These are phyloP conservation scores for Saccharomycopsis capsularis DNA, from an alignment of 805 yeast species.

Conservation along the genomic window DNA sequence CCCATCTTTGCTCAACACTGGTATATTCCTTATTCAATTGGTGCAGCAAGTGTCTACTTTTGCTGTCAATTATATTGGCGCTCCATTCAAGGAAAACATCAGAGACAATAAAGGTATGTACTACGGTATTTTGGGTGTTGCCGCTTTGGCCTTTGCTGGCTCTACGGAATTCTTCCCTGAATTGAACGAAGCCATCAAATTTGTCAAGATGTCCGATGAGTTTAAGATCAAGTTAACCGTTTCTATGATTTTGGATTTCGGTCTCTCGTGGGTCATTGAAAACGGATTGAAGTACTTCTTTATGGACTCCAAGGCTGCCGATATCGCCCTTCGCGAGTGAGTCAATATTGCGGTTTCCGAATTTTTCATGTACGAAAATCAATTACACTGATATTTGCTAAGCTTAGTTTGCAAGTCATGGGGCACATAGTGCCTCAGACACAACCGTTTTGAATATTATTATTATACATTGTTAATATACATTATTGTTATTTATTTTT, in stretches of 20 bases:
- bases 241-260: constrained; percentile 69
- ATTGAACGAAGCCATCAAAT: constrained; percentile 82
- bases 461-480: too few species aligned
- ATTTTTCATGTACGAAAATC: too few species aligned
- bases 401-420: too few species aligned
- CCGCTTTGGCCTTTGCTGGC: constrained; percentile 80
- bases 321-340: constrained; percentile 50
- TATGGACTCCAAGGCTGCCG: constrained; percentile 88
- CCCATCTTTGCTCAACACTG: constrained; percentile 92
- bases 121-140: constrained; percentile 88
- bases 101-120: constrained; percentile 93
- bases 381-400: too few species aligned
- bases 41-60: constrained; percentile 97
- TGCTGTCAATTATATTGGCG: constrained; percentile 96
- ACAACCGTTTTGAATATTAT: too few species aligned
- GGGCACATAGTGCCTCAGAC: too few species aligned
- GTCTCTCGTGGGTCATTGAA: constrained; percentile 72
- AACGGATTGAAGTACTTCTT: constrained; percentile 72
- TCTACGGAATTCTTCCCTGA: constrained; percentile 95
- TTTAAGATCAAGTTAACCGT: constrained; percentile 76
- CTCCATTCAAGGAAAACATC: constrained; percentile 90
- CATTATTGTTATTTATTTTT: too few species aligned
- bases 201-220: constrained; percentile 71
- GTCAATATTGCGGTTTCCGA: too few species aligned
- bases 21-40: constrained; percentile 87